These are phyloP conservation scores for Mrakia hoshinonis DNA, from an alignment of 768 basidiomycete genomes.

Conservation along the genomic window DNA sequence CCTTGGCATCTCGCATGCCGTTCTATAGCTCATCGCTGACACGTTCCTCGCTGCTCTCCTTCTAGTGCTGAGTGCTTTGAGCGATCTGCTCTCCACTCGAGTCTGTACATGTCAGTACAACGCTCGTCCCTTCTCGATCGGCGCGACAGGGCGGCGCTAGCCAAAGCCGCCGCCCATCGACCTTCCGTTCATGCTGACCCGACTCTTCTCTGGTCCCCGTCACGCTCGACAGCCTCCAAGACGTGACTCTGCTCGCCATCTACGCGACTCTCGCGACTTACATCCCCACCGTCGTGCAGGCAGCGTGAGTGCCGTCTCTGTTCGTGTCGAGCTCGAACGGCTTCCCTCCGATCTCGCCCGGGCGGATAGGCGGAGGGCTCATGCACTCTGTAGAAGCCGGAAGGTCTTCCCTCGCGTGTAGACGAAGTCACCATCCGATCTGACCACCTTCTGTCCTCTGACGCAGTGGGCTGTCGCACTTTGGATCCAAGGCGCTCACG, in stretches of 20 bases:
- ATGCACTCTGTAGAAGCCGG: too few relatives aligned
- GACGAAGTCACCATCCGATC: too few relatives aligned
- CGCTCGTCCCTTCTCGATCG: not conserved
- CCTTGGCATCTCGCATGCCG: not conserved
- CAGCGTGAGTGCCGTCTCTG: conserved; percentile 34
- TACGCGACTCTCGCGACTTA: conserved; percentile 61
- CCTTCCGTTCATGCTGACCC: not conserved
- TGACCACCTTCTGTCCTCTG: not conserved
- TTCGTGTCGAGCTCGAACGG: not conserved
- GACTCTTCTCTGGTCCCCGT: not conserved
- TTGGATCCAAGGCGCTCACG: conserved; percentile 43
- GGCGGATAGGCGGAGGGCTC: not conserved
- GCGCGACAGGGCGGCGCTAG: not conserved
- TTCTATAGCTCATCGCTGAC: not conserved
- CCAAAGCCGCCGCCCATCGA: not conserved
- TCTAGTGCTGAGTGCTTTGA: conserved; percentile 70
- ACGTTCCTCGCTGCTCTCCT: not conserved
- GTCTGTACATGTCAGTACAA: conserved; percentile 51
- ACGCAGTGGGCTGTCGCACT: conserved; percentile 2
- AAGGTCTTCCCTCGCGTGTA: not conserved
- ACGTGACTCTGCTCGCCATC: conserved; percentile 58
- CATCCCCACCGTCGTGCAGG: conserved; percentile 51
- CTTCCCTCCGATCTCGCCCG: not conserved
- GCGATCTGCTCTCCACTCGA: conserved; percentile 74
- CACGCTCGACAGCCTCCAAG: conserved; percentile 48